Percentiles rank a stretch among this genome's conserved stretches.
phyloP scores from a whole-genome alignment of 768 basidiomycete species.

The Rhodotorula toruloides region DNA sequence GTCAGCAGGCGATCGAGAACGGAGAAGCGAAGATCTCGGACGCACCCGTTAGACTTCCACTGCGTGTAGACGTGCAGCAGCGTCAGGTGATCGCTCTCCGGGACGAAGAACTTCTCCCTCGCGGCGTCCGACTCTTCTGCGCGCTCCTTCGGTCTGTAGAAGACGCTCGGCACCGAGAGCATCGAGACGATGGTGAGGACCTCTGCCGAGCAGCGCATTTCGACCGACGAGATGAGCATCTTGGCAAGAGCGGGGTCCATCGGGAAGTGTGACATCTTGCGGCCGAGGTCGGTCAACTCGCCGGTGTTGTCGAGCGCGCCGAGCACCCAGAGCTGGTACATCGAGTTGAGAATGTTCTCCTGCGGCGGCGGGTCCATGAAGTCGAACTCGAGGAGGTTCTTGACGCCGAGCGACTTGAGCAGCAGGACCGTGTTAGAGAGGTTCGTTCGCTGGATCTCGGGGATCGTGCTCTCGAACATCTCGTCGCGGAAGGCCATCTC shows the following conservation, averaged over 20 bases:
- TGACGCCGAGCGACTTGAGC: constrained; percentile 92
- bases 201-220: constrained; percentile 85
- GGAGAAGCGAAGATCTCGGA: constrained; percentile 12
- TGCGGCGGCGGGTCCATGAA: constrained; percentile 99
- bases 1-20: background rate
- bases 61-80: constrained; percentile 93
- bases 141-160: constrained; percentile 93
- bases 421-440: constrained; percentile 92
- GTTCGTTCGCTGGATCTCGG: constrained; percentile 97
- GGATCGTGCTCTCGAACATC: constrained; percentile 89
- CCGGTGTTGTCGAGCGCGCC: constrained; percentile 95
- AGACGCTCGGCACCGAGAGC: constrained; percentile 95
- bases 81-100: constrained; percentile 95
- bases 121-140: constrained; percentile 98
- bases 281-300: constrained; percentile 83
- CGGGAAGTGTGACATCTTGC: constrained; percentile 98
- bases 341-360: constrained; percentile 96
- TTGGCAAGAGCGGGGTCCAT: constrained; percentile 98
- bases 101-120: constrained; percentile 95
- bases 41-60: constrained; percentile 92
- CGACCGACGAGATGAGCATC: constrained; percentile 94
- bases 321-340: constrained; percentile 99
- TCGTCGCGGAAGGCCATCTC: constrained; percentile 96
- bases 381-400: constrained; percentile 94
- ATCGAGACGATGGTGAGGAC: constrained; percentile 99